Evolutionary conservation across 2,329 filamentous ascomycete species (phyloP).

Genomic region (Microdochium paspali): DNA sequence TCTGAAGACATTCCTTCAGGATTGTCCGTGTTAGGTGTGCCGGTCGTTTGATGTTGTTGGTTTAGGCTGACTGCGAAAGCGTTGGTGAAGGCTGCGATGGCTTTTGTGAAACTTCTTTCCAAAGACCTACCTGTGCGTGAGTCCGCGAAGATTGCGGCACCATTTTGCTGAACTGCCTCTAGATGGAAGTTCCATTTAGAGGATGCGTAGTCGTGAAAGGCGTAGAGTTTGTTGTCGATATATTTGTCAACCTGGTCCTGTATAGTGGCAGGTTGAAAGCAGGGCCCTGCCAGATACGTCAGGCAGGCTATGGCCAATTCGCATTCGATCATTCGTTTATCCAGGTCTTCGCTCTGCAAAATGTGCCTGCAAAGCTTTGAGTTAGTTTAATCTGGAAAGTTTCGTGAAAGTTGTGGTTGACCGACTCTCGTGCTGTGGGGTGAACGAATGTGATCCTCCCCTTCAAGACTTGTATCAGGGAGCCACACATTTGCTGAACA

Average conservation of each 20-base stretch:
- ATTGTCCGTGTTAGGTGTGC: too few species aligned
- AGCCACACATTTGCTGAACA: constrained; percentile 22
- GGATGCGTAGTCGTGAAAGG: constrained; percentile 27
- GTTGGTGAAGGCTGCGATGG: constrained; percentile 1
- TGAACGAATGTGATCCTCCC: constrained; percentile 27
- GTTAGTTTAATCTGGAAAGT: constrained; percentile 1
- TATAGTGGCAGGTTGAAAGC: constrained; percentile 14
- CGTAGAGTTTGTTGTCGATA: constrained; percentile 17
- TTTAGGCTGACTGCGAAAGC: not conserved
- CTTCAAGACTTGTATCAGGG: constrained; percentile 22
- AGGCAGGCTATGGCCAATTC: constrained; percentile 22
- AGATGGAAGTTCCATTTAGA: constrained; percentile 24
- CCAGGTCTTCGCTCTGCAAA: constrained; percentile 12
- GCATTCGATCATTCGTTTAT: constrained; percentile 14
- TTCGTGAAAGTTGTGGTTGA: not conserved
- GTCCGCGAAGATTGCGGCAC: not conserved
- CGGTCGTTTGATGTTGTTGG: not conserved
- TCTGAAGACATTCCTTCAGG: too few species aligned
- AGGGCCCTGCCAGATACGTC: constrained; percentile 21
- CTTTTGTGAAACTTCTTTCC: not conserved
- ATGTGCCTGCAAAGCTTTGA: constrained; percentile 8
- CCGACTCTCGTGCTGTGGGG: constrained; percentile 23
- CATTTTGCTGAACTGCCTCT: constrained; percentile 8
- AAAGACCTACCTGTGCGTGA: not conserved
- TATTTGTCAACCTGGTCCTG: constrained; percentile 6